Base-by-base conservation (phyloP, 2,329 filamentous ascomycete species). In the Dothidotthia symphoricarpi region DNA sequence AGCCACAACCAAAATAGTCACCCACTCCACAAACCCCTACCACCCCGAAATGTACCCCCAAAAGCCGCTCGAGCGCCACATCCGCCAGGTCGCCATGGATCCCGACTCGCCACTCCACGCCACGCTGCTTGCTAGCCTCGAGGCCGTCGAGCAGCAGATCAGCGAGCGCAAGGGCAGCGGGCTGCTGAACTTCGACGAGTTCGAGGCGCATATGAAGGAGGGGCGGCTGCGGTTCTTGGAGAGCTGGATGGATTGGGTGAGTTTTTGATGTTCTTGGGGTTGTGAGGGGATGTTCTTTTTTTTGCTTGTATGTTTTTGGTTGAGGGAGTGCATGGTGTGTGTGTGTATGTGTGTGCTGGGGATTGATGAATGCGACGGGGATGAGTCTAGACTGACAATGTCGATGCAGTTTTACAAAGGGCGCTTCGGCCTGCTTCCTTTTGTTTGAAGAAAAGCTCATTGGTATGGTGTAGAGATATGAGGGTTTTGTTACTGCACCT, bases 161-260 rank as follows among this genome's bases (percentile, higher is more conserved):
- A 75, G 74, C 39, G 71, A 76, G 41, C 76, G 88, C 16, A 88
- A 86, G n/a, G 90, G 89, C 1, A 86, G 82, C 5, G 91, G 88
- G 1, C 80, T 82, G 57, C 71, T 97, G 31, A 86, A 70, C 58
- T 90, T 83, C 49, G 75, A 78, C 1, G 93, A 97, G 66, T 94
- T 97, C 66, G 82, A 87, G 55, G 71, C 72, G 26, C 82, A 84
- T 33, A 88, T 93, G 70, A 76, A 82, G 30, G 45, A 80, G 16
- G 69, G 72, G 17, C 80, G 81, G 59, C 71, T 83, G 36, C 74
- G 87, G 51, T 91, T 95, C 66, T 74, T 96, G 31, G 87, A 87
- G 43, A 87, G 81, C 55, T 97, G 91, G 91, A 87, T 96, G 66
- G 90, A 96, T 75, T 81, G 75, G 78, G 78, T 55, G 74, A 75